Conservation (phyloP, 495 filamentous ascomycete genomes). For the Annulohypoxylon stygium region DNA sequence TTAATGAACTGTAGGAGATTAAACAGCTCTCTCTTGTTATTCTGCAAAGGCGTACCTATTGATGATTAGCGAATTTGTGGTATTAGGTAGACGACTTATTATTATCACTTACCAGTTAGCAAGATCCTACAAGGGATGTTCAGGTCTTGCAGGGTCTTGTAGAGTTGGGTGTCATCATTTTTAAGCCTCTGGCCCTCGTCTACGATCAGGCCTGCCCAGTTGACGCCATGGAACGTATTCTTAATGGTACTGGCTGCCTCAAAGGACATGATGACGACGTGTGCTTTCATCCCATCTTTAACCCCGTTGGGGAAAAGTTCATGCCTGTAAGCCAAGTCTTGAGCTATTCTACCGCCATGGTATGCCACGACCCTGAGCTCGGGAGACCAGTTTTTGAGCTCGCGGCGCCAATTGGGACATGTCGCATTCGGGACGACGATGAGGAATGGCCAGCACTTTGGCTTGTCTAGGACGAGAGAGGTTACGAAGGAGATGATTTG, state of each 20-base stretch:
- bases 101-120: constrained; percentile 70
- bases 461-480: constrained; percentile 77
- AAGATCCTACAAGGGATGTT: constrained; percentile 84
- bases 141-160: constrained; percentile 76
- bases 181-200: constrained; percentile 98
- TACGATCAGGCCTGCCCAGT: constrained; percentile 90
- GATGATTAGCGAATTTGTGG: constrained; percentile 36
- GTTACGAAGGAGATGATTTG: constrained; percentile 89
- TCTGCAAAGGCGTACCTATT: constrained; percentile 85
- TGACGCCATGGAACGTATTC: constrained; percentile 74
- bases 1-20: constrained; percentile 96
- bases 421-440: constrained; percentile 95
- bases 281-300: constrained; percentile 75
- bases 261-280: constrained; percentile 95
- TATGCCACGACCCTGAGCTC: constrained; percentile 89
- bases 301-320: constrained; percentile 80
- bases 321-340: constrained; percentile 76
- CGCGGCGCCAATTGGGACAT: constrained; percentile 95
- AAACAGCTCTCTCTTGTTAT: constrained; percentile 93
- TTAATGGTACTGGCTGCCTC: constrained; percentile 81
- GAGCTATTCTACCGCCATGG: constrained; percentile 78
- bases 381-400: constrained; percentile 95
- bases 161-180: constrained; percentile 87
- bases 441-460: constrained; percentile 90
- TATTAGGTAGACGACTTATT: neutral